Conservation (phyloP, 768 basidiomycete species). For the Psilocybe subaeruginosa region DNA sequence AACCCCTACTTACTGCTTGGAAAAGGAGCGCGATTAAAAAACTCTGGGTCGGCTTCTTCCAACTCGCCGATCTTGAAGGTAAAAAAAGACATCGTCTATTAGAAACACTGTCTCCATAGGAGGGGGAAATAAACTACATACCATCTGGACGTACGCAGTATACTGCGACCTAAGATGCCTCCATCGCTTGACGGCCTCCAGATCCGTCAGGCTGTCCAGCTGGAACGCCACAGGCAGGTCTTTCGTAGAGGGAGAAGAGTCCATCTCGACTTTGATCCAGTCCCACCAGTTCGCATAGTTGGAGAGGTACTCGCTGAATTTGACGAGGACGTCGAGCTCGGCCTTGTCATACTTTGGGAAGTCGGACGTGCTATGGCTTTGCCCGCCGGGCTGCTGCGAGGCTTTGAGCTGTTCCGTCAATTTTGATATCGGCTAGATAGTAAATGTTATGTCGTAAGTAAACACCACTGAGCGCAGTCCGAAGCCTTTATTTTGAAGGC, state of each 20-base stretch:
- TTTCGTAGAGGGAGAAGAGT: background rate
- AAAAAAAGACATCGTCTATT: too few species aligned
- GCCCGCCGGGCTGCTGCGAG: background rate
- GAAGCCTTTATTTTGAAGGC: too few species aligned
- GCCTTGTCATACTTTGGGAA: background rate
- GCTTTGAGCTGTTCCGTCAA: background rate
- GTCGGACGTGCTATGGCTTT: background rate
- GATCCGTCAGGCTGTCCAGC: conserved; percentile 8
- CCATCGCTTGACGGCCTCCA: conserved; percentile 7
- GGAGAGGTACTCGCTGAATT: conserved; percentile 13
- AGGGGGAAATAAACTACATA: background rate
- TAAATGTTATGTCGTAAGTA: too few species aligned
- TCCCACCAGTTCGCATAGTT: conserved; percentile 17
- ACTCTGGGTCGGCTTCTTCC: conserved; percentile 12
- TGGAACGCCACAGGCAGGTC: conserved; percentile 4
- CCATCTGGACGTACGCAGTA: conserved; percentile 17
- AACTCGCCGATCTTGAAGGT: conserved; percentile 8
- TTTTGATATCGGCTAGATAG: background rate
- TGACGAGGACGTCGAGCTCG: conserved; percentile 6
- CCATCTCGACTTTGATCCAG: conserved; percentile 14
- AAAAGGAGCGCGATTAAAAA: background rate
- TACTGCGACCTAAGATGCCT: conserved; percentile 9
- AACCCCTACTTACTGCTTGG: too few species aligned
- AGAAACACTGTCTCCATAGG: too few species aligned
- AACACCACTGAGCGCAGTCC: too few species aligned